These are phyloP conservation scores for Zymoseptoria pseudotritici DNA, from an alignment of 2,329 filamentous ascomycete genomes.

Conservation along the genomic window DNA sequence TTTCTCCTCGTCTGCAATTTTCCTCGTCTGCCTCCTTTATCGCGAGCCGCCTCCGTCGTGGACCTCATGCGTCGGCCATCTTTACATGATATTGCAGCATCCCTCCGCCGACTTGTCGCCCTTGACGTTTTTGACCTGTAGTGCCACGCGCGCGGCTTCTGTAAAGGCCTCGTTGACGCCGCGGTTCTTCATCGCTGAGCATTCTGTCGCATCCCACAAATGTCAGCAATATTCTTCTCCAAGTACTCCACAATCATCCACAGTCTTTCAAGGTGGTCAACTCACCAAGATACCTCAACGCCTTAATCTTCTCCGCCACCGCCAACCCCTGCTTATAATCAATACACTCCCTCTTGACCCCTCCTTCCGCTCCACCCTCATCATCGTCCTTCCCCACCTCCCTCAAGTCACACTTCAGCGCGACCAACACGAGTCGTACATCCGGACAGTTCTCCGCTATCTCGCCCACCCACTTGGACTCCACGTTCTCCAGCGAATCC, in stretches of 20 bases:
- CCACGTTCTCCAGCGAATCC: conserved; percentile 95
- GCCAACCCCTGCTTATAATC: conserved; percentile 87
- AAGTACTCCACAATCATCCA: neutral
- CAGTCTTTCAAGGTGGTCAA: neutral
- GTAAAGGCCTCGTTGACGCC: conserved; percentile 99
- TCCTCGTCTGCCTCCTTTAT: too few relatives aligned
- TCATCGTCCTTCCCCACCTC: conserved; percentile 63
- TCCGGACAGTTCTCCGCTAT: conserved; percentile 96
- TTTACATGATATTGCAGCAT: conserved; percentile 15
- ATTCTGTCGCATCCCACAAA: conserved; percentile 53
- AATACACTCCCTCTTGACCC: conserved; percentile 58
- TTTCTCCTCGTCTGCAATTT: too few relatives aligned
- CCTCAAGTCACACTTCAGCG: conserved; percentile 91
- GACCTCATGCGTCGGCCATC: too few relatives aligned
- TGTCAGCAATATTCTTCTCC: conserved; percentile 1
- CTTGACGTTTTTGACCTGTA: conserved; percentile 49
- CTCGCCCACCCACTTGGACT: conserved; percentile 96
- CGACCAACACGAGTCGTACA: conserved; percentile 89
- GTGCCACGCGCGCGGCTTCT: conserved; percentile 87
- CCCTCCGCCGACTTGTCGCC: conserved; percentile 33
- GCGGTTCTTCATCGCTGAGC: conserved; percentile 95
- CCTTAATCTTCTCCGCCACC: conserved; percentile 84
- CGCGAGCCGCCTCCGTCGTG: too few relatives aligned
- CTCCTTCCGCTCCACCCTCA: conserved; percentile 48
- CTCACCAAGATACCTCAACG: conserved; percentile 75